A percentile compares a stretch with the other conserved stretches of the same genome.
Evolutionary conservation across 768 basidiomycete species (phyloP).

Genomic region (Termitomyces sp.): DNA sequence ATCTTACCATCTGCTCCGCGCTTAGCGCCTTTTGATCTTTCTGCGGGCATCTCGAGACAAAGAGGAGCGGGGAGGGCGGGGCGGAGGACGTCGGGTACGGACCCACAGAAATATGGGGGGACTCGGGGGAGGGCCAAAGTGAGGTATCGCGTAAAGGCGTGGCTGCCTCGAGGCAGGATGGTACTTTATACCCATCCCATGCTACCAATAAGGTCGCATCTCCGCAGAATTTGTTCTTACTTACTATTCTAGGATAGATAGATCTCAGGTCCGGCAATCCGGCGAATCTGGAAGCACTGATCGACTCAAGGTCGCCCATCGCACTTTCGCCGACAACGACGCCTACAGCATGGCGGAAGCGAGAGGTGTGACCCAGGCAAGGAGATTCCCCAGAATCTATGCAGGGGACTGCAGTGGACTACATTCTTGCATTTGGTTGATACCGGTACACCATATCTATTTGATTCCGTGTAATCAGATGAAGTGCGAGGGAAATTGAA

Average conservation of each 20-base stretch:
- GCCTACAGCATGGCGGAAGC: conserved; percentile 3
- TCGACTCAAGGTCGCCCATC: conserved; percentile 18
- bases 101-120: conserved; percentile 19
- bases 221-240: conserved; percentile 21
- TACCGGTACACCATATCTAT: too few species aligned
- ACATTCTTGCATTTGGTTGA: background rate
- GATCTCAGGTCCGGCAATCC: conserved; percentile 20
- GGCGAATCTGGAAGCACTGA: conserved; percentile 18
- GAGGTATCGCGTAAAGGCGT: conserved; percentile 25
- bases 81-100: conserved; percentile 13
- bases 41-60: conserved; percentile 42
- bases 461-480: background rate
- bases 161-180: conserved; percentile 22
- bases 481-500: background rate
- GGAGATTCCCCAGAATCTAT: background rate
- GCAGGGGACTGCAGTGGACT: background rate
- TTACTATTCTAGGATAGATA: conserved; percentile 22
- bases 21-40: conserved; percentile 41
- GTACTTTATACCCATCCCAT: conserved; percentile 24
- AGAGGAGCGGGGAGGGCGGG: conserved; percentile 5
- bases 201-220: conserved; percentile 17
- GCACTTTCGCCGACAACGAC: conserved; percentile 18
- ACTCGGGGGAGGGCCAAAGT: conserved; percentile 17
- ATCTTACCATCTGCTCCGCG: conserved; percentile 36
- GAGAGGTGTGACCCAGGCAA: background rate